These are phyloP conservation scores for Simplicillium sp. DNA, from an alignment of 2,329 filamentous ascomycete species.

Conservation along the genomic window DNA sequence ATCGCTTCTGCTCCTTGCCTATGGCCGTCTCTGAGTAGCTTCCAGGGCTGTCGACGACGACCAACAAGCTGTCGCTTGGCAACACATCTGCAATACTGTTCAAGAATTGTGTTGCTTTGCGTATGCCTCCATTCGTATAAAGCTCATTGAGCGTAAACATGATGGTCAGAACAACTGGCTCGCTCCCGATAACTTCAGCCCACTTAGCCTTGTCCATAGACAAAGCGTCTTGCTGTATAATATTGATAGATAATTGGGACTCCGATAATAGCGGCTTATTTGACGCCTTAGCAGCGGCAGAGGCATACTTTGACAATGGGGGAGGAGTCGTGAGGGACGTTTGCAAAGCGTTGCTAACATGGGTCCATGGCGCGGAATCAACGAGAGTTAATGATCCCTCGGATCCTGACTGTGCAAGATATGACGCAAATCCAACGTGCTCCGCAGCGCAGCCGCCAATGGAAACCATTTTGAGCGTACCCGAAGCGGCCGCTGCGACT, in stretches of 20 bases:
- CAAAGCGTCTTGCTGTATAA: constrained; percentile 41
- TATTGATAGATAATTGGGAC: constrained; percentile 27
- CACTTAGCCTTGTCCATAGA: constrained; percentile 25
- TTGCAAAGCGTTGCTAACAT: constrained; percentile 50
- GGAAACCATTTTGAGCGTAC: constrained; percentile 29
- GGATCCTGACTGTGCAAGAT: constrained; percentile 20
- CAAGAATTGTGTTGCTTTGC: constrained; percentile 69
- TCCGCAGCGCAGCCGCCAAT: constrained; percentile 53
- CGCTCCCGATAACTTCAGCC: constrained; percentile 15
- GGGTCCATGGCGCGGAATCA: constrained; percentile 72
- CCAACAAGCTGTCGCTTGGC: constrained; percentile 53
- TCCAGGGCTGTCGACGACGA: constrained; percentile 88
- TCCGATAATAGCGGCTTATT: constrained; percentile 32
- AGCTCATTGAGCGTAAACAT: constrained; percentile 96
- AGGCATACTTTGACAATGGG: constrained; percentile 42
- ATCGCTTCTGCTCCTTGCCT: constrained; percentile 53
- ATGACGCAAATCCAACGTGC: constrained; percentile 44
- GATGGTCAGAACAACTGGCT: constrained; percentile 59
- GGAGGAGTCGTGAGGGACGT: constrained; percentile 43
- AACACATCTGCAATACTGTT: constrained; percentile 54
- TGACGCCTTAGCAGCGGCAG: constrained; percentile 30
- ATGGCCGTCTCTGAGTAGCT: constrained; percentile 80
- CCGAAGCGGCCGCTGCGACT: not conserved
- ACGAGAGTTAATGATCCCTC: constrained; percentile 50
- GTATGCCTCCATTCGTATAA: constrained; percentile 65